Evolutionary conservation across 176 grass and related monocot genomes (phyloP).

Genomic region (Carex scoparia): DNA sequence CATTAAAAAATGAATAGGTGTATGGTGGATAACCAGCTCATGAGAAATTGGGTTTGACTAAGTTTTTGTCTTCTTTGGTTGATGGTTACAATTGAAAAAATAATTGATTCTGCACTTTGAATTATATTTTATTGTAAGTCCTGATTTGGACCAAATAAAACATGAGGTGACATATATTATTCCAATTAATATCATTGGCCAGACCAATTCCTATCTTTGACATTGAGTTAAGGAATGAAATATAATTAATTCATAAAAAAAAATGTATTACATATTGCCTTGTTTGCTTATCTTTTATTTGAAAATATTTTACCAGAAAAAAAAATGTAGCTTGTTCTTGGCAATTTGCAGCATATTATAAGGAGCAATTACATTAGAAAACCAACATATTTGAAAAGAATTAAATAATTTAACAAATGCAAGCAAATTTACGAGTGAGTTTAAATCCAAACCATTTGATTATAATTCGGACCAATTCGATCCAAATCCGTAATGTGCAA

Average conservation of each 20-base stretch:
- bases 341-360: not conserved
- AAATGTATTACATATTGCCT: not conserved
- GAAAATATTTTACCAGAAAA: not conserved
- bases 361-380: not conserved
- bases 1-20: not conserved
- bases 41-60: constrained; percentile 9
- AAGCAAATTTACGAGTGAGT: no score
- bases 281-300: not conserved
- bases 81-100: not conserved
- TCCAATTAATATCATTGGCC: not conserved
- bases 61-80: not conserved
- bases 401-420: not conserved
- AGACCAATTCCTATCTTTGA: not conserved
- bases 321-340: not conserved
- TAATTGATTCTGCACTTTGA: not conserved
- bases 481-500: no score
- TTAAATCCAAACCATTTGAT: no score
- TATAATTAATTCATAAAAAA: not conserved
- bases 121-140: not conserved
- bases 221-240: not conserved
- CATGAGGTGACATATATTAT: not conserved
- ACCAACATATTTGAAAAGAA: not conserved
- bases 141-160: constrained; percentile 15
- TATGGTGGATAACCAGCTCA: not conserved
- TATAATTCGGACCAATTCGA: no score